phyloP scores from a whole-genome alignment of 1,284 basidiomycete genomes.

The Golubevia sp. region DNA sequence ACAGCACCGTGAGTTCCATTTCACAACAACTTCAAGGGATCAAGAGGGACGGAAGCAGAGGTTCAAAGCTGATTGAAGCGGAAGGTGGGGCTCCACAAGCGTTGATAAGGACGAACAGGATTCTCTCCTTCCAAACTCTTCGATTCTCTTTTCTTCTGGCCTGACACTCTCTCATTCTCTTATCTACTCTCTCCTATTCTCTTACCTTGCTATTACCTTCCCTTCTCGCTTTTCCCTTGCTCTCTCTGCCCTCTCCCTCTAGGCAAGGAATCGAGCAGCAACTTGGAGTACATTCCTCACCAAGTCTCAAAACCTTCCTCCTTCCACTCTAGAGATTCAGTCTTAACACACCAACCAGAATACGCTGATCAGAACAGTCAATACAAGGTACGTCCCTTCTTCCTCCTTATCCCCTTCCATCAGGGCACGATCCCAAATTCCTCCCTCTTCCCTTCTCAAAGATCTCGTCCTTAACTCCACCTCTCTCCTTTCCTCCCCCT shows the following conservation, averaged over 20 bases:
- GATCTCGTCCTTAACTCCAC: neutral
- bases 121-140: too few relatives aligned
- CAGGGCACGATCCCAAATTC: neutral
- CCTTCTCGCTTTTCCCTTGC: neutral
- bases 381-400: constrained; percentile 16
- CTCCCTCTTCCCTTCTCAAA: neutral
- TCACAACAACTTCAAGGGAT: too few relatives aligned
- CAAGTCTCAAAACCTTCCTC: constrained; percentile 11
- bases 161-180: neutral
- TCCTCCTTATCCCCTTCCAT: neutral
- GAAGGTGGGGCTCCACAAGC: too few relatives aligned
- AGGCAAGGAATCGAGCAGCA: neutral
- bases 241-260: neutral
- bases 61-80: too few relatives aligned
- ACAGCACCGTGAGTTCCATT: too few relatives aligned
- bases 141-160: neutral
- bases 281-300: constrained; percentile 1
- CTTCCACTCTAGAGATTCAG: constrained; percentile 42
- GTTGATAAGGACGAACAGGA: too few relatives aligned
- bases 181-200: neutral
- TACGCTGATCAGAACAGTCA: constrained; percentile 33
- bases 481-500: neutral
- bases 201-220: neutral
- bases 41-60: too few relatives aligned
- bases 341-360: constrained; percentile 21